These are phyloP conservation scores for Leishmania braziliensis DNA, from an alignment of 208 protist genomes.

Conservation along the genomic window DNA sequence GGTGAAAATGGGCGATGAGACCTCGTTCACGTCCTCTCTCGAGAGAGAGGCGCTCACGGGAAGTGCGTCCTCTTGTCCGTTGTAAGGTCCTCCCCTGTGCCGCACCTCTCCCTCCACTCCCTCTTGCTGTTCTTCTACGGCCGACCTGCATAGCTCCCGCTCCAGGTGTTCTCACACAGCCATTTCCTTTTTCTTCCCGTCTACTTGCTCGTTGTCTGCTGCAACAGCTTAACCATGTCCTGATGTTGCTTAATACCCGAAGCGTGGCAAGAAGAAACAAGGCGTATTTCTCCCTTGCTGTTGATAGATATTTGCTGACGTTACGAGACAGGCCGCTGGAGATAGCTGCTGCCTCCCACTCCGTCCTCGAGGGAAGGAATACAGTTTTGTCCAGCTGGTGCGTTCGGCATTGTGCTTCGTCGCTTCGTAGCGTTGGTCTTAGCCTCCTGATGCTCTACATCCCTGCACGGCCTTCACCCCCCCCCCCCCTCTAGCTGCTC, in stretches of 20 bases:
- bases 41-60: constrained; percentile 50
- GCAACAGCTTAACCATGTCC: not conserved
- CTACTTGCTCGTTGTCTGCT: constrained; percentile 1
- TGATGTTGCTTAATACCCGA: not conserved
- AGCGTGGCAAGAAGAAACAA: not conserved
- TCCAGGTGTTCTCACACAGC: constrained; percentile 2
- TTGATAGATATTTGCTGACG: not conserved
- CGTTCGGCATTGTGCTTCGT: not conserved
- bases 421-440: not conserved
- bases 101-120: not conserved
- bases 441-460: not conserved
- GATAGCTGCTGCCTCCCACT: not conserved
- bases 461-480: not conserved
- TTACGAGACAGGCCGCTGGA: not conserved
- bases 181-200: not conserved
- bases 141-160: not conserved
- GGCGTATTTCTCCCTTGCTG: not conserved
- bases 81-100: not conserved
- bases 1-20: constrained; percentile 82
- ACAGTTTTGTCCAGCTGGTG: not conserved
- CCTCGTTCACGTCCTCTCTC: constrained; percentile 66
- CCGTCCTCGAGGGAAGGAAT: no score
- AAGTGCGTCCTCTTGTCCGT: constrained; percentile 8
- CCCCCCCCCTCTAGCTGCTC: not conserved
- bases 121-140: not conserved